Percentiles rank a stretch among this genome's conserved stretches.
phyloP scores from a whole-genome alignment of 2,329 filamentous ascomycete genomes.

The Colletotrichum godetiae region DNA sequence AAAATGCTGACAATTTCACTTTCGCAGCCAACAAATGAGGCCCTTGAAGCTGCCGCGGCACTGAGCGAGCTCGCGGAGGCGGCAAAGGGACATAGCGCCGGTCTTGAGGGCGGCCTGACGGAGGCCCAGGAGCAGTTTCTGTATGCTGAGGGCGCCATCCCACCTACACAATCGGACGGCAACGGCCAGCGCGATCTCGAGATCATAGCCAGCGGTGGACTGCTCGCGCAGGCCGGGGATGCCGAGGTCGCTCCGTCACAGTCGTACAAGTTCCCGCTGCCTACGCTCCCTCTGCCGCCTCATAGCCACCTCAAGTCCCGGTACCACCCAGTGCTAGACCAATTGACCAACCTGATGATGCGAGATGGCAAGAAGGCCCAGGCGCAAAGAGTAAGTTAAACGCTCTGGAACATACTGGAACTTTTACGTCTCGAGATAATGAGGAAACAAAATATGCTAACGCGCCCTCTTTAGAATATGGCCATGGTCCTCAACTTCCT shows the following conservation, averaged over 20 bases:
- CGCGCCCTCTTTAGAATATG: slow-evolving; percentile 74
- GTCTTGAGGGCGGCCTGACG: slow-evolving; percentile 49
- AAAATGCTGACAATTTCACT: slow-evolving; percentile 4
- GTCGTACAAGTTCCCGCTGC: slow-evolving; percentile 82
- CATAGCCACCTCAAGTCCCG: slow-evolving; percentile 77
- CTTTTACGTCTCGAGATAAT: neutral
- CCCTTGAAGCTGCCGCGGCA: slow-evolving; percentile 23
- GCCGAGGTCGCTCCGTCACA: slow-evolving; percentile 44
- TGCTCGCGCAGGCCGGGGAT: slow-evolving; percentile 44
- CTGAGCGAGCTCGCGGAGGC: slow-evolving; percentile 25
- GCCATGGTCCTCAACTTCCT: slow-evolving; percentile 84
- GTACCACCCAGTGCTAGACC: slow-evolving; percentile 86
- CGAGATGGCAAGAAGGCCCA: slow-evolving; percentile 87
- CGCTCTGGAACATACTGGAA: neutral
- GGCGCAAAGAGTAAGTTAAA: slow-evolving; percentile 83
- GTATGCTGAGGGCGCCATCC: slow-evolving; percentile 55
- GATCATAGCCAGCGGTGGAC: slow-evolving; percentile 45
- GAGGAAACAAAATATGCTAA: neutral
- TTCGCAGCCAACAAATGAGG: slow-evolving; percentile 15
- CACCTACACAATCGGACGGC: slow-evolving; percentile 40
- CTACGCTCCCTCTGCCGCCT: slow-evolving; percentile 72
- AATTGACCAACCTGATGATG: slow-evolving; percentile 94
- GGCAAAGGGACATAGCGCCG: slow-evolving; percentile 1
- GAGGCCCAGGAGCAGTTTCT: slow-evolving; percentile 57
- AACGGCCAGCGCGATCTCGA: slow-evolving; percentile 42